Evolutionary conservation across 331 rosid species (phyloP).

Genomic region (Arachis monticola): DNA sequence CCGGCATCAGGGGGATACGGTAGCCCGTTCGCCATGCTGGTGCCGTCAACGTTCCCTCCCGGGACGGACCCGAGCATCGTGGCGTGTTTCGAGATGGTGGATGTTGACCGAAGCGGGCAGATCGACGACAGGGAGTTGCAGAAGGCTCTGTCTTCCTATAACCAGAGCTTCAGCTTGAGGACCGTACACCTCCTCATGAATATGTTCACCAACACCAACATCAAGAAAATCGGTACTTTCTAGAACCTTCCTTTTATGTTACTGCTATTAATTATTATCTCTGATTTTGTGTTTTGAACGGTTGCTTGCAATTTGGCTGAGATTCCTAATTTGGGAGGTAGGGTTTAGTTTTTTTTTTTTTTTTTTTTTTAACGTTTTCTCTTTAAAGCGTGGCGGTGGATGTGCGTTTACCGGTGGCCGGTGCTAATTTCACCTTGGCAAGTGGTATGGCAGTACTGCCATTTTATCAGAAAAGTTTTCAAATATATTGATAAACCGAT

Average conservation of each 20-base stretch:
- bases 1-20: conserved; percentile 47
- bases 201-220: conserved; percentile 75
- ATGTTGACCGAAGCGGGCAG: conserved; percentile 88
- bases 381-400: not conserved
- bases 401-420: not conserved
- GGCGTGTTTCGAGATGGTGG: conserved; percentile 87
- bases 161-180: conserved; percentile 84
- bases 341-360: not conserved
- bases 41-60: conserved; percentile 89
- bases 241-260: not conserved
- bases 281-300: not conserved
- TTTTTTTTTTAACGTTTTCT: not conserved
- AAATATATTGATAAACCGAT: too few relatives aligned
- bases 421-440: conserved; percentile 17
- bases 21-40: conserved; percentile 68
- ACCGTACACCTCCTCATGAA: conserved; percentile 96
- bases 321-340: not conserved
- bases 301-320: not conserved
- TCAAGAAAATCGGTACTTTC: conserved; percentile 74
- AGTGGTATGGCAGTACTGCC: conserved; percentile 32
- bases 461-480: too few relatives aligned
- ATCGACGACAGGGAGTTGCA: conserved; percentile 95
- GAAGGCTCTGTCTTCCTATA: conserved; percentile 81
- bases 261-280: not conserved
- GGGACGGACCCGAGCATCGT: conserved; percentile 87